These are phyloP conservation scores for Wickerhamomyces queroliae DNA, from an alignment of 805 yeast genomes.

Conservation along the genomic window DNA sequence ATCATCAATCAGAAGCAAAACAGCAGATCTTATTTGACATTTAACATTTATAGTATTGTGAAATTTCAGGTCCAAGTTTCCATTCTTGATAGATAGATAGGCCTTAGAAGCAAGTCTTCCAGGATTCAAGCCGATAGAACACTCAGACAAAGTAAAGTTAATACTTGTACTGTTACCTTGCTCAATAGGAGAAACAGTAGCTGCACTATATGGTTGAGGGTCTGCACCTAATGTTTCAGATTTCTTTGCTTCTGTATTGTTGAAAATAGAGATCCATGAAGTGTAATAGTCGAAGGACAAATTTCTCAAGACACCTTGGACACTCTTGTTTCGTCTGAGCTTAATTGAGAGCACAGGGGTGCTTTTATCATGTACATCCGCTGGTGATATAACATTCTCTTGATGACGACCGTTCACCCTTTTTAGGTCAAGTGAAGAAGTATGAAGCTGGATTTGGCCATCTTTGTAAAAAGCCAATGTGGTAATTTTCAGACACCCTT, in stretches of 20 bases:
- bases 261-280: constrained; percentile 46
- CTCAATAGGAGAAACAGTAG: not conserved
- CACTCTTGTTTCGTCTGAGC: constrained; percentile 25
- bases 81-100: constrained; percentile 44
- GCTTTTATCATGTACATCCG: constrained; percentile 28
- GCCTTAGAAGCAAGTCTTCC: constrained; percentile 51
- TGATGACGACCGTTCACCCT: constrained; percentile 6
- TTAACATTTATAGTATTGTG: constrained; percentile 31
- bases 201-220: not conserved
- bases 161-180: constrained; percentile 5
- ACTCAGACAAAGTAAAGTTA: constrained; percentile 35
- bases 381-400: constrained; percentile 28
- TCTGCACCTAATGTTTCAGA: no score
- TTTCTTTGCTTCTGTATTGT: constrained; percentile 5
- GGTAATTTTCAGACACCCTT: constrained; percentile 10
- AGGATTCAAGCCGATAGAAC: constrained; percentile 60
- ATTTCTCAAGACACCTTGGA: constrained; percentile 42
- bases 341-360: constrained; percentile 37
- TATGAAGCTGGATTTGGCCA: constrained; percentile 13
- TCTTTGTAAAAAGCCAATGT: constrained; percentile 12
- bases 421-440: constrained; percentile 6
- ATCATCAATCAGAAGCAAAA: constrained; percentile 64
- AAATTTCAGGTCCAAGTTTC: constrained; percentile 42
- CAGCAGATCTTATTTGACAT: constrained; percentile 42
- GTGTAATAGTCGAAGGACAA: constrained; percentile 53